phyloP scores from a whole-genome alignment of 208 protist genomes.

The Trypanosoma theileri region DNA sequence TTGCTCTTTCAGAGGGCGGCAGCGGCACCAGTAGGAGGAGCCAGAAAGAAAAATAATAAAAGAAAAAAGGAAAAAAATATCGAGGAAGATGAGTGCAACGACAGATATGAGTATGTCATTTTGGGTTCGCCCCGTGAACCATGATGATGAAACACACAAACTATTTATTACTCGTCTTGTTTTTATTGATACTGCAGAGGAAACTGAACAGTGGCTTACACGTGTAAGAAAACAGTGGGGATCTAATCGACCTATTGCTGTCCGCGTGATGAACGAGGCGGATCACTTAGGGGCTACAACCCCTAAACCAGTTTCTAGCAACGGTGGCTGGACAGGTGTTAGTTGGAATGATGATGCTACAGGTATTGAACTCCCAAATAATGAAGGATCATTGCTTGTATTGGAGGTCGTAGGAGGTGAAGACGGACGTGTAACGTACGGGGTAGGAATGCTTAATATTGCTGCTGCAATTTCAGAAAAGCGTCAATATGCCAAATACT shows the following conservation, averaged over 20 bases:
- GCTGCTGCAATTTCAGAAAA: constrained; percentile 64
- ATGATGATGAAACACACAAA: constrained; percentile 43
- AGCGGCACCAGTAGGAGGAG: neutral
- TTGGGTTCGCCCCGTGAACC: neutral
- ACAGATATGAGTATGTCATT: constrained; percentile 15
- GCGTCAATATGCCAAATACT: constrained; percentile 76
- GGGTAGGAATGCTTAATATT: constrained; percentile 68
- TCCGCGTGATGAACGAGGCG: constrained; percentile 58
- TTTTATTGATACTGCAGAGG: constrained; percentile 84
- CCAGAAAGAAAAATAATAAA: too few relatives aligned
- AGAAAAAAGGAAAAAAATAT: neutral
- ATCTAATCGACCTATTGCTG: constrained; percentile 45
- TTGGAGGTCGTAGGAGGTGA: constrained; percentile 57
- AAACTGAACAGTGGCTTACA: constrained; percentile 54
- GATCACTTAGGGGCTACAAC: constrained; percentile 48
- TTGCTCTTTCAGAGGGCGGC: too few relatives aligned
- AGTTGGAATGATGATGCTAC: constrained; percentile 34
- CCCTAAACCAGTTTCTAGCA: constrained; percentile 47
- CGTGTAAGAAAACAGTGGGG: constrained; percentile 78
- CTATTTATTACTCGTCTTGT: constrained; percentile 61
- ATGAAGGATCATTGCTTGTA: constrained; percentile 68
- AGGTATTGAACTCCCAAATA: constrained; percentile 50
- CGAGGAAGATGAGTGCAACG: constrained; percentile 14
- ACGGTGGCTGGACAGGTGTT: constrained; percentile 33
- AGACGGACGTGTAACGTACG: constrained; percentile 37